These are phyloP conservation scores for Psilocybe tampanensis DNA, from an alignment of 768 basidiomycete species.

Conservation along the genomic window DNA sequence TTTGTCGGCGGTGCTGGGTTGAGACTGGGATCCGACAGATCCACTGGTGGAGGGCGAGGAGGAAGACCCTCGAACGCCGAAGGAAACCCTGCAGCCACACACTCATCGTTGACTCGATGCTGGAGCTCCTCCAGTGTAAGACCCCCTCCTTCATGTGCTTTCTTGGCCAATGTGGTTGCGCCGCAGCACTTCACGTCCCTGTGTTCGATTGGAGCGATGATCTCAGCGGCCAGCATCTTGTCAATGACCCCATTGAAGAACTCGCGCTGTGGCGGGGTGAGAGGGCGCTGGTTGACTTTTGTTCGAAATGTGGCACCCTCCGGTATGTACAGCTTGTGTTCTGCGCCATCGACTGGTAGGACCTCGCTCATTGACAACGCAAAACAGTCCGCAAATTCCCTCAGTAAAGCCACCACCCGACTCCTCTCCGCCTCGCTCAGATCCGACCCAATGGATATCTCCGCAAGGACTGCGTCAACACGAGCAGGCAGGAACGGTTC, in stretches of 20 bases:
- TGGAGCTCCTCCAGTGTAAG: slow-evolving; percentile 35
- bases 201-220: slow-evolving; percentile 31
- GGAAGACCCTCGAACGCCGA: slow-evolving; percentile 21
- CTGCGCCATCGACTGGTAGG: slow-evolving; percentile 26
- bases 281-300: slow-evolving; percentile 31
- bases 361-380: slow-evolving; percentile 42
- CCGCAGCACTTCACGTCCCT: slow-evolving; percentile 36
- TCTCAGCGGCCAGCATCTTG: slow-evolving; percentile 33
- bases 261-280: slow-evolving; percentile 32
- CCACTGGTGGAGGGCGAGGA: slow-evolving; percentile 9
- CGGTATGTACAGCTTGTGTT: slow-evolving; percentile 35
- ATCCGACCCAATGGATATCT: background rate
- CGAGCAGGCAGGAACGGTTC: slow-evolving; percentile 27
- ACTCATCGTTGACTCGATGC: slow-evolving; percentile 35
- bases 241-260: slow-evolving; percentile 34
- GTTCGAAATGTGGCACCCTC: slow-evolving; percentile 27
- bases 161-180: slow-evolving; percentile 36
- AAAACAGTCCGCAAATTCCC: slow-evolving; percentile 40
- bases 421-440: slow-evolving; percentile 16
- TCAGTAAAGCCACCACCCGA: slow-evolving; percentile 18
- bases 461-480: slow-evolving; percentile 17
- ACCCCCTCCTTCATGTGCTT: slow-evolving; percentile 32
- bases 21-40: too few species aligned
- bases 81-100: slow-evolving; percentile 24
- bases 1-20: slow-evolving; percentile 19